Percentiles rank a stretch among this genome's conserved stretches.
phyloP scores from a whole-genome alignment of 2,329 filamentous ascomycete genomes.

The Clonostachys rosea region DNA sequence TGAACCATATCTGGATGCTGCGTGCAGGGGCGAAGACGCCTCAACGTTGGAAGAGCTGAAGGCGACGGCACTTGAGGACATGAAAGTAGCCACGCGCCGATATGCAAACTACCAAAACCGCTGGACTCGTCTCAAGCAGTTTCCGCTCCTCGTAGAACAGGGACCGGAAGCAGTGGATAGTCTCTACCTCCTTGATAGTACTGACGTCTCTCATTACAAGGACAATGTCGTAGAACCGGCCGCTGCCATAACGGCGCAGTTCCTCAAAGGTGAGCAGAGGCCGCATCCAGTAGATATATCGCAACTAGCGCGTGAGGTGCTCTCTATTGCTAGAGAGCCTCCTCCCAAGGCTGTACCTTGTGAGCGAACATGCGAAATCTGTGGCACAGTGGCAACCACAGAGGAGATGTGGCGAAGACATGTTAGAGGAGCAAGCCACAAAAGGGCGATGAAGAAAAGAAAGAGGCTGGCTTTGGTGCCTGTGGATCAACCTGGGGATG shows the following conservation, averaged over 20 bases:
- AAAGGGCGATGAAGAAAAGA: conserved; percentile 22
- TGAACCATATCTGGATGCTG: conserved; percentile 59
- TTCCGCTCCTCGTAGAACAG: conserved; percentile 60
- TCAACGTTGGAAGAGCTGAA: conserved; percentile 50
- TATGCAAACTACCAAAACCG: conserved; percentile 81
- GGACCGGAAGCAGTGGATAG: conserved; percentile 43
- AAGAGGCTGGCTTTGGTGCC: conserved; percentile 29
- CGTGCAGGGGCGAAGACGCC: conserved; percentile 17
- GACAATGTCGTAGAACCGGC: conserved; percentile 63
- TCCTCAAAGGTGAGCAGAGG: conserved; percentile 53
- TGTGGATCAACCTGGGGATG: conserved; percentile 6
- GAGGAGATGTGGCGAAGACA: conserved; percentile 42
- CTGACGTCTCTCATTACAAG: conserved; percentile 58
- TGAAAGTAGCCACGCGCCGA: conserved; percentile 78
- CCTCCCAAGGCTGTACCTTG: conserved; percentile 47
- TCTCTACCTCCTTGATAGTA: conserved; percentile 80
- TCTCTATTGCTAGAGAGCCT: conserved; percentile 24
- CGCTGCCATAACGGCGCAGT: conserved; percentile 52
- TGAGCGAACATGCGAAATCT: conserved; percentile 67
- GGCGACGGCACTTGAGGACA: conserved; percentile 61
- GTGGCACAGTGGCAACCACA: conserved; percentile 57
- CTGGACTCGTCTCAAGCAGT: conserved; percentile 83
- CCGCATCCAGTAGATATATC: conserved; percentile 46
- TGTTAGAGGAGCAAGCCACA: conserved; percentile 27
- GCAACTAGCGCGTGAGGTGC: conserved; percentile 40